Conservation (phyloP, 139 green algal species). For the Chlamydomonas sp. region DNA sequence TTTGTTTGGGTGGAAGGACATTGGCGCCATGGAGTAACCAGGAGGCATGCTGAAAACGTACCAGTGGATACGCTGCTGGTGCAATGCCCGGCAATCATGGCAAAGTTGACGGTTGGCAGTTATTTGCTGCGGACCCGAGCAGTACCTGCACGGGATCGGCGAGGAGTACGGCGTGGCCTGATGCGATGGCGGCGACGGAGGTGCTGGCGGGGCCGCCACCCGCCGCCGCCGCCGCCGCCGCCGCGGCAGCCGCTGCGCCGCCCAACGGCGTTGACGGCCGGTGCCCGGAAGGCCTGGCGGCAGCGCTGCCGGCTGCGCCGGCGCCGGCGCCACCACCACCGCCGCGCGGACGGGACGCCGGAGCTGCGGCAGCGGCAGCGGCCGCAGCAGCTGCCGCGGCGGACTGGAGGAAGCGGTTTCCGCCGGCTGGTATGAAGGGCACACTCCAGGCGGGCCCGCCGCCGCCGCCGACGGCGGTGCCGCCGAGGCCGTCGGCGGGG, state of each 20-base stretch:
- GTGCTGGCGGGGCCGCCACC: not conserved
- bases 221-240: not conserved
- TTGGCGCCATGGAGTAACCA: too few relatives aligned
- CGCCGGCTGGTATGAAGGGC: constrained; percentile 33
- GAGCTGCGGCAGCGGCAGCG: not conserved
- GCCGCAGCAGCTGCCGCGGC: not conserved
- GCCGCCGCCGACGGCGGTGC: not conserved
- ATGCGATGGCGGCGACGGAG: constrained; percentile 4
- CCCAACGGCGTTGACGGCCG: too few relatives aligned
- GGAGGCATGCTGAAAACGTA: too few relatives aligned
- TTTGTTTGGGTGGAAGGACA: too few relatives aligned
- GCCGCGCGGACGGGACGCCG: too few relatives aligned
- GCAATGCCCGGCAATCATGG: too few relatives aligned
- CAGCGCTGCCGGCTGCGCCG: not conserved
- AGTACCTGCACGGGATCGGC: constrained; percentile 10
- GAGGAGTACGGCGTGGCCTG: constrained; percentile 4
- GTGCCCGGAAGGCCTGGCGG: not conserved
- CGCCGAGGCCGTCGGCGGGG: not conserved
- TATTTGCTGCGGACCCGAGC: too few relatives aligned
- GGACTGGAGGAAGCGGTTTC: constrained; percentile 24
- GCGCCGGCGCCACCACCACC: constrained; percentile 3
- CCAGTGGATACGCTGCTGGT: too few relatives aligned
- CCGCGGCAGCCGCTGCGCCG: not conserved
- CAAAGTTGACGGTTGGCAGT: too few relatives aligned
- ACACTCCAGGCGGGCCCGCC: constrained; percentile 10